A percentile compares a stretch with the other conserved stretches of the same genome.
These are phyloP conservation scores for Citrus cavaleriei DNA, from an alignment of 345 rosid species.

Conservation along the genomic window DNA sequence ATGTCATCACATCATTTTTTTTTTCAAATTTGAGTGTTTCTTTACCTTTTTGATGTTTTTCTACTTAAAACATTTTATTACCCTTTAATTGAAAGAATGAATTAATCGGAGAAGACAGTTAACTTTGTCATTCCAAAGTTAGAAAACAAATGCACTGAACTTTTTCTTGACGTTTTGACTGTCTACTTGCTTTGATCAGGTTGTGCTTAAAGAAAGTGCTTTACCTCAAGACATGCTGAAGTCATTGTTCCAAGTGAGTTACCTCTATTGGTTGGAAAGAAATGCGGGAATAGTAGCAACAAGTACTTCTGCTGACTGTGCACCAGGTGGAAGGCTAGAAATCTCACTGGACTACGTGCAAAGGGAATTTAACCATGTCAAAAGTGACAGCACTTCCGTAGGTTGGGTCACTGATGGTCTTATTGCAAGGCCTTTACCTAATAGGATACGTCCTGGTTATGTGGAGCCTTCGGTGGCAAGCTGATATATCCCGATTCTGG, in stretches of 20 bases:
- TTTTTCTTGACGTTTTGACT: not conserved
- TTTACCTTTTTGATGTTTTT: not conserved
- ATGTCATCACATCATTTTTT: not conserved
- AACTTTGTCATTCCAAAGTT: not conserved
- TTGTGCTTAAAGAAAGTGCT: constrained; percentile 75
- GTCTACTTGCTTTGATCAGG: constrained; percentile 41
- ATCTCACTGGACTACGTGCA: constrained; percentile 74
- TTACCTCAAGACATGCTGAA: constrained; percentile 89
- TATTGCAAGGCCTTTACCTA: constrained; percentile 78
- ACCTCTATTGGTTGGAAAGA: constrained; percentile 91
- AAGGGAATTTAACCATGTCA: constrained; percentile 81
- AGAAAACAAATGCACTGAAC: not conserved
- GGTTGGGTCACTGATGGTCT: constrained; percentile 92
- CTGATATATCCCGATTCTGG: not conserved
- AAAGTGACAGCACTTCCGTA: constrained; percentile 57
- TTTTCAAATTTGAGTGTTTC: not conserved
- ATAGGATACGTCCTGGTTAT: constrained; percentile 47
- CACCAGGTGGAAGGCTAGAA: constrained; percentile 71
- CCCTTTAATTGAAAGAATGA: not conserved
- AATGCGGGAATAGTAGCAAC: constrained; percentile 79
- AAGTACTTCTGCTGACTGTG: constrained; percentile 58
- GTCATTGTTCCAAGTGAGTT: constrained; percentile 87
- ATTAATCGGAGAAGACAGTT: no score
- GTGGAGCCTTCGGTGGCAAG: constrained; percentile 19
- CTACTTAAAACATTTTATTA: not conserved